A percentile compares a stretch with the other conserved stretches of the same genome.
These are phyloP conservation scores for Tetrapisispora pingtungensis DNA, from an alignment of 805 yeast species.

Conservation along the genomic window DNA sequence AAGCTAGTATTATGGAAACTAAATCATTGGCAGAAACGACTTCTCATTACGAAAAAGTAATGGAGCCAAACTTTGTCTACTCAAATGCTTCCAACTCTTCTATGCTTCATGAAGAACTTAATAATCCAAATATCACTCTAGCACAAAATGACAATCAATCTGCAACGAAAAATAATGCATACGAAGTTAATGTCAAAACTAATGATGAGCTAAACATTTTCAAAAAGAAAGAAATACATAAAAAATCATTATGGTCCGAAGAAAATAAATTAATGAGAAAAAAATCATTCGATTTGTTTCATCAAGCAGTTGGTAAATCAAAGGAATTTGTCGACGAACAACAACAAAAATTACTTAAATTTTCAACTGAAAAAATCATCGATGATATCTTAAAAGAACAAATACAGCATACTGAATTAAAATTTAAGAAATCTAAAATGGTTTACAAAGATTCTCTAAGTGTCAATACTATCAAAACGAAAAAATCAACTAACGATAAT, in stretches of 20 bases:
- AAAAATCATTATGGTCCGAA: neutral
- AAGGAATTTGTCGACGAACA: conserved; percentile 4
- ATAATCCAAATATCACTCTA: neutral
- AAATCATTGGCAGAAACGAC: neutral
- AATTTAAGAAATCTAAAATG: neutral
- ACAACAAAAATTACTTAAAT: conserved; percentile 5
- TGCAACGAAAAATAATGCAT: neutral
- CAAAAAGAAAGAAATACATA: neutral
- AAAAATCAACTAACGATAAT: neutral
- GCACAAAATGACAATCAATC: neutral
- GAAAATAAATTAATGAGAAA: conserved; percentile 6
- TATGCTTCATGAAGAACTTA: neutral
- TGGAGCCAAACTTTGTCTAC: neutral
- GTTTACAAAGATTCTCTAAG: neutral
- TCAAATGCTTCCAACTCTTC: neutral
- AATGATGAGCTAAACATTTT: neutral
- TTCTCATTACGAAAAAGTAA: neutral
- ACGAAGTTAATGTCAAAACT: neutral
- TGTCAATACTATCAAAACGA: neutral
- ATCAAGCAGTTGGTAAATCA: conserved; percentile 9
- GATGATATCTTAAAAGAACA: conserved; percentile 10
- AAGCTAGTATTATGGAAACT: conserved; percentile 16
- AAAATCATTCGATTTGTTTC: conserved; percentile 11
- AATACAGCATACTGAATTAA: neutral
- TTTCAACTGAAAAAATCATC: conserved; percentile 10